Evolutionary conservation across 2,329 filamentous ascomycete genomes (phyloP).

Genomic region (Sclerotiophoma versabilis): DNA sequence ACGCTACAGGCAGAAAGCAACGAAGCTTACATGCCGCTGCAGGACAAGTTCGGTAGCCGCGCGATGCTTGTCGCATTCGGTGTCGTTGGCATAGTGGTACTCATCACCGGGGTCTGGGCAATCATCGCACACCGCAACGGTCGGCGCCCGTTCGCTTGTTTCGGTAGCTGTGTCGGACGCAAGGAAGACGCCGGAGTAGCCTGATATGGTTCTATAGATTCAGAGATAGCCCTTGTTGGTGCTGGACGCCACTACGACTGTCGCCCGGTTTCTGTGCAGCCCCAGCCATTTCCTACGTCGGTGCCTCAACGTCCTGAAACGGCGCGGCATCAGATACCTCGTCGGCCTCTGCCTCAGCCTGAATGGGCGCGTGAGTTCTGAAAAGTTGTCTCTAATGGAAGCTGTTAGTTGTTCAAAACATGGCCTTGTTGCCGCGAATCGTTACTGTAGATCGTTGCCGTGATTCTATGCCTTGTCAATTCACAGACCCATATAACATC

Average conservation of each 20-base stretch:
- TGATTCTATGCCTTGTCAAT: too few species aligned
- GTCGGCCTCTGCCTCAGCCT: neutral
- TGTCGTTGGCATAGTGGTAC: neutral
- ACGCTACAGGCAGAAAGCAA: neutral
- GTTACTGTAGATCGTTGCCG: too few species aligned
- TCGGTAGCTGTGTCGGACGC: neutral
- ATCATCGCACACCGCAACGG: constrained; percentile 3
- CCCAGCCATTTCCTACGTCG: neutral
- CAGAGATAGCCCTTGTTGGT: neutral
- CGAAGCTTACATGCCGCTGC: neutral
- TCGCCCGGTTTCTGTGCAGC: neutral
- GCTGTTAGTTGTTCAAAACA: too few species aligned
- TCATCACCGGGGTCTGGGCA: neutral
- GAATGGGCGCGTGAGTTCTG: neutral
- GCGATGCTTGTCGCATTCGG: neutral
- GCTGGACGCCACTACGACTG: constrained; percentile 2
- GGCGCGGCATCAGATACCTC: neutral
- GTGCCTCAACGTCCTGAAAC: neutral
- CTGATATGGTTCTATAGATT: neutral
- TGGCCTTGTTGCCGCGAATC: too few species aligned
- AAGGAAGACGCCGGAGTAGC: neutral
- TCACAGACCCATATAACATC: too few species aligned
- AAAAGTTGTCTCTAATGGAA: neutral
- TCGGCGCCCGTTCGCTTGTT: neutral
- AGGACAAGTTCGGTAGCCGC: neutral